Conservation (phyloP, 1,284 basidiomycete species). For the Marasmius sp. region DNA sequence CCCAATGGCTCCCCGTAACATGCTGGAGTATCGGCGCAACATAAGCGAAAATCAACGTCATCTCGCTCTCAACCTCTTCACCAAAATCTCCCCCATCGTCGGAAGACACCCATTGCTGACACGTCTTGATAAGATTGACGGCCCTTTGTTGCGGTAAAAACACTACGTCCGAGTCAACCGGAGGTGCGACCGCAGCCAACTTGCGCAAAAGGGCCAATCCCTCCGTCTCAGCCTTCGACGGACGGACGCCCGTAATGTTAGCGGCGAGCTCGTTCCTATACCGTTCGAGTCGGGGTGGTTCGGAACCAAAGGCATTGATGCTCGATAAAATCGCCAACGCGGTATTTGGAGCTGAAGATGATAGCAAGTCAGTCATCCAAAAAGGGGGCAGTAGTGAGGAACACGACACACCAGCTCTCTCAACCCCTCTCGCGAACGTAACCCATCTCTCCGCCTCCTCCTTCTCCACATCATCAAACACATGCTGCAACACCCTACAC, state of each 20-base stretch:
- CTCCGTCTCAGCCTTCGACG: conserved; percentile 61
- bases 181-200: conserved; percentile 78
- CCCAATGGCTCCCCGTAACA: conserved; percentile 88
- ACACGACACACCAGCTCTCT: conserved; percentile 55
- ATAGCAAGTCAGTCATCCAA: background rate
- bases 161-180: conserved; percentile 75
- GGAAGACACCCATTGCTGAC: conserved; percentile 81
- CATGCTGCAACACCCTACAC: conserved; percentile 55
- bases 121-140: conserved; percentile 86
- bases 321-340: conserved; percentile 26
- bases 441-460: conserved; percentile 81
- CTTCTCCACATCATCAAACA: conserved; percentile 59
- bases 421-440: conserved; percentile 57
- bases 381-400: conserved; percentile 1
- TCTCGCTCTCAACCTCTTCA: conserved; percentile 72
- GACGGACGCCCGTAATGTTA: conserved; percentile 67
- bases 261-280: conserved; percentile 92
- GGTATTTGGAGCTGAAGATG: conserved; percentile 59
- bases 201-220: conserved; percentile 73
- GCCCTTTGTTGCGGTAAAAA: conserved; percentile 88
- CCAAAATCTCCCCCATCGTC: conserved; percentile 76
- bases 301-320: conserved; percentile 54
- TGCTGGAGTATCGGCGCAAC: conserved; percentile 89
- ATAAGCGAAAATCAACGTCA: conserved; percentile 75
- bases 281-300: conserved; percentile 74